These are phyloP conservation scores for Diaporthe vaccinii DNA, from an alignment of 2,329 filamentous ascomycete species.

Conservation along the genomic window DNA sequence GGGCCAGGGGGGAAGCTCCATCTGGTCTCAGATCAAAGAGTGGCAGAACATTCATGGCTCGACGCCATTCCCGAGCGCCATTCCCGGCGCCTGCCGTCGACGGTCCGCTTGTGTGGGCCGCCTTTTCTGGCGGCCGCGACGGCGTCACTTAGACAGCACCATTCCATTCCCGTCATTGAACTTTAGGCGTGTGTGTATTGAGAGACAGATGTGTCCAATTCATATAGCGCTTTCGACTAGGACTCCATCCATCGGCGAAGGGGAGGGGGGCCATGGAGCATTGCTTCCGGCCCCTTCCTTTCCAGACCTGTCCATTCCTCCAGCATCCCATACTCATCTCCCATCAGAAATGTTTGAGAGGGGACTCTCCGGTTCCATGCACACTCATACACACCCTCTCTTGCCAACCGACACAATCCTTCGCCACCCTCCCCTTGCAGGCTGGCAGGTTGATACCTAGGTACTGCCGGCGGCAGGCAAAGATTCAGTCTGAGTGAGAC, in stretches of 20 bases:
- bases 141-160: constrained; percentile 7
- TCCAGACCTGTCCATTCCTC: constrained; percentile 19
- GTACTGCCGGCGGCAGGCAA: constrained; percentile 9
- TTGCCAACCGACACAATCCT: neutral
- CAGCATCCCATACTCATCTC: neutral
- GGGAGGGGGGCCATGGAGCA: too few species aligned
- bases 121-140: neutral
- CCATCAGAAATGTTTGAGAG: neutral
- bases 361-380: neutral
- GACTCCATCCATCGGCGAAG: too few species aligned
- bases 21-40: neutral
- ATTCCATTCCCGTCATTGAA: constrained; percentile 12
- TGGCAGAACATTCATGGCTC: neutral
- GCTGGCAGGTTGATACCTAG: neutral
- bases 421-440: neutral
- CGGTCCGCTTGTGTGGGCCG: neutral
- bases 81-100: constrained; percentile 1
- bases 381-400: neutral
- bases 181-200: neutral
- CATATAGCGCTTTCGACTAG: neutral
- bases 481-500: neutral
- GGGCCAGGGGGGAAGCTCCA: neutral
- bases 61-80: constrained; percentile 16
- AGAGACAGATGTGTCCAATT: neutral
- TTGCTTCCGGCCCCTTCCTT: neutral